A percentile compares a stretch with the other conserved stretches of the same genome.
phyloP scores from a whole-genome alignment of 1,284 basidiomycete species.

The Boletus semigastroideus region DNA sequence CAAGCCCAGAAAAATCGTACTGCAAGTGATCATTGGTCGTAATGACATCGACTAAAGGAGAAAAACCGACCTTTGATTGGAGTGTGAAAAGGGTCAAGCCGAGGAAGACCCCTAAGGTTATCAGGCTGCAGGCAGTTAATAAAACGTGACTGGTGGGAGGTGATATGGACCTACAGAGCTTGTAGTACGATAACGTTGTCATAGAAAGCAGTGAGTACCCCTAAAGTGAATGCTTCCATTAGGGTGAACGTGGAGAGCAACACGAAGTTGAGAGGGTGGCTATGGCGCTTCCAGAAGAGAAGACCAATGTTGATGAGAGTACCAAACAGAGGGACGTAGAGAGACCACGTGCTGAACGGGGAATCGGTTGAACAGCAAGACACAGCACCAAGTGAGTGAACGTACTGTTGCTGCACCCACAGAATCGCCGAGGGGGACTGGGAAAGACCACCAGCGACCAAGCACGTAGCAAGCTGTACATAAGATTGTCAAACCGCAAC shows the following conservation, averaged over 20 bases:
- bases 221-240: constrained; percentile 79
- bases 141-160: constrained; percentile 5
- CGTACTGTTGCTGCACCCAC: constrained; percentile 74
- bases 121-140: constrained; percentile 48
- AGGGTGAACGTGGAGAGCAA: constrained; percentile 78
- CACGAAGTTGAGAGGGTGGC: constrained; percentile 78
- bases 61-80: constrained; percentile 65
- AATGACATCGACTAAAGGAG: neutral
- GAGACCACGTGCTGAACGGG: constrained; percentile 61
- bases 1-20: constrained; percentile 88
- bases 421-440: constrained; percentile 52
- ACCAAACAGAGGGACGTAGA: constrained; percentile 74
- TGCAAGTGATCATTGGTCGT: constrained; percentile 30
- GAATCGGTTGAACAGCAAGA: constrained; percentile 16
- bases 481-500: constrained; percentile 7
- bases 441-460: constrained; percentile 69
- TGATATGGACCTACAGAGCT: constrained; percentile 59
- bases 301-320: constrained; percentile 74
- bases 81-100: constrained; percentile 86
- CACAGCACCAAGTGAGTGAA: constrained; percentile 7
- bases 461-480: constrained; percentile 61
- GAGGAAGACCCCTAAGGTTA: constrained; percentile 85
- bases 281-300: constrained; percentile 87
- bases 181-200: constrained; percentile 80
- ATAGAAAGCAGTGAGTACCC: constrained; percentile 75